Percentiles rank a stretch among this genome's conserved stretches.
These are phyloP conservation scores for Amanita muscaria DNA, from an alignment of 768 basidiomycete genomes.

Conservation along the genomic window DNA sequence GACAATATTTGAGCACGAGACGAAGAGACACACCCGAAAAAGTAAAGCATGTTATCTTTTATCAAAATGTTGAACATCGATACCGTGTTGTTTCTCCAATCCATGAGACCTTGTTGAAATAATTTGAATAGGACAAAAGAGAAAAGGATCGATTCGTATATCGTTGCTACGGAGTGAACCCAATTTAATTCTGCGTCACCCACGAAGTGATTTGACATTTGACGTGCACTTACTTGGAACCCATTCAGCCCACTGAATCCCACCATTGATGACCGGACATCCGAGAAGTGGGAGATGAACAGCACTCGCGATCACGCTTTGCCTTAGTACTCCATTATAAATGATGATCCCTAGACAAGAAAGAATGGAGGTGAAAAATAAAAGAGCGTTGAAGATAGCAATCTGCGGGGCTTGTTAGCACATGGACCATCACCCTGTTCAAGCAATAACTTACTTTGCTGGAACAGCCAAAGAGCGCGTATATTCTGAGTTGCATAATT, in stretches of 20 bases:
- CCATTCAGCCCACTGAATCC: conserved; percentile 39
- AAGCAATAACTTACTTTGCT: conserved; percentile 26
- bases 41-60: conserved; percentile 35
- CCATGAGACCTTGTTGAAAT: conserved; percentile 12
- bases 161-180: conserved; percentile 20
- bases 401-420: conserved; percentile 18
- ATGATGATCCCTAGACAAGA: conserved; percentile 33
- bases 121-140: conserved; percentile 24
- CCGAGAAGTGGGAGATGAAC: conserved; percentile 31
- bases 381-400: conserved; percentile 26
- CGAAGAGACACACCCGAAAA: conserved; percentile 18
- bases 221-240: conserved; percentile 15
- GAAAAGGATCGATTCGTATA: conserved; percentile 34
- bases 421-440: no score
- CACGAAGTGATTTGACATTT: neutral
- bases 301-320: conserved; percentile 25
- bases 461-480: conserved; percentile 33
- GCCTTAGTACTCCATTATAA: conserved; percentile 25
- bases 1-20: neutral
- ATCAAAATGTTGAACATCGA: conserved; percentile 17
- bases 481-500: conserved; percentile 38
- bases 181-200: neutral
- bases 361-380: conserved; percentile 32
- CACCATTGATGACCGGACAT: conserved; percentile 32
- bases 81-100: no score